These are phyloP conservation scores for Fomitopsis pinicola DNA, from an alignment of 1,284 basidiomycete genomes.

Conservation along the genomic window DNA sequence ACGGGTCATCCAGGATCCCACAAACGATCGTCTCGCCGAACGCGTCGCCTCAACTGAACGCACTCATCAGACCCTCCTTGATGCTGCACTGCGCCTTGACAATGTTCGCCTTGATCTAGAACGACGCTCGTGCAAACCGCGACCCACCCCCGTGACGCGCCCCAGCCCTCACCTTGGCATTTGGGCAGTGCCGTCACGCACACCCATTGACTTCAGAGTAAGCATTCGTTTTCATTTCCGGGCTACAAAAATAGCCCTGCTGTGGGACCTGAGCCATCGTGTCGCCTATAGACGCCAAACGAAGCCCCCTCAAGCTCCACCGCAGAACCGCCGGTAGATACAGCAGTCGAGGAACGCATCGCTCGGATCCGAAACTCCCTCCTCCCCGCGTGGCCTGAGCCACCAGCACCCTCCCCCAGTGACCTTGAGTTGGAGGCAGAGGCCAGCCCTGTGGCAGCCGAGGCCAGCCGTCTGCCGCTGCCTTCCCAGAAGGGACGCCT, in stretches of 20 bases:
- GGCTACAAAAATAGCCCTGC: not conserved
- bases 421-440: slow-evolving; percentile 3
- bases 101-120: not conserved
- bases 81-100: not conserved
- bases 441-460: not conserved
- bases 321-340: slow-evolving; percentile 5
- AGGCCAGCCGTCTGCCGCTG: slow-evolving; percentile 11
- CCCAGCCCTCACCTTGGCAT: not conserved
- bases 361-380: slow-evolving; percentile 17
- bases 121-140: not conserved
- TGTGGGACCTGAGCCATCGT: not conserved
- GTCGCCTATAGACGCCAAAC: not conserved
- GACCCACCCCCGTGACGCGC: not conserved
- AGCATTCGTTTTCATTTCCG: not conserved
- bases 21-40: not conserved
- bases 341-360: slow-evolving; percentile 18
- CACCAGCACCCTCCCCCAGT: slow-evolving; percentile 4
- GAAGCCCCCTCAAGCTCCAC: slow-evolving; percentile 3
- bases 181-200: not conserved
- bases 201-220: not conserved
- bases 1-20: not conserved
- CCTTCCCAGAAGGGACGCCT: slow-evolving; percentile 2
- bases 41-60: not conserved
- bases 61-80: not conserved
- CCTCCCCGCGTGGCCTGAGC: slow-evolving; percentile 16